Base-by-base conservation (phyloP, 2,329 filamentous ascomycete genomes). In the Botrytis cinerea region DNA sequence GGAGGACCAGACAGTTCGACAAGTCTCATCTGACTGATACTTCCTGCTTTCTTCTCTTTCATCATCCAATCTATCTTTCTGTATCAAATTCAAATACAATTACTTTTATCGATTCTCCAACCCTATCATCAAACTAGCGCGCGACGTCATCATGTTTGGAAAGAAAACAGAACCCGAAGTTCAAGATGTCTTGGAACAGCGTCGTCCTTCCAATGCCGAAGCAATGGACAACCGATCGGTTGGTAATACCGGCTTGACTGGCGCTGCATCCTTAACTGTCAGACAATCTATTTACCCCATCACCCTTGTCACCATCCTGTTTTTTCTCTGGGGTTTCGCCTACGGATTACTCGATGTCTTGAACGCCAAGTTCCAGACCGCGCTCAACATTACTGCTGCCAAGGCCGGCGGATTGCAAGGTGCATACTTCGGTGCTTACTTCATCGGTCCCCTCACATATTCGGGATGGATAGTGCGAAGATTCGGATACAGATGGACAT, bases 331-430 rank as follows among this genome's bases (percentile, higher is more conserved):
- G 71, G 71, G 71, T 2, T 72, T 72, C 25, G 94, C 94, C 0
- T 97, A 97, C 78, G 94, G 94, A 0, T 86, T 97, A 2, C 85
- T 97, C 7, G 93, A 95, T 79, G 92, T 91, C 0, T 87, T 97
- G 51, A 97, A 97, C 80, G 75, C 77, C 12, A 78, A 79, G 63
- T 79, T 79, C 63, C 78, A 87, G 86, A 54, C 90, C 87, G 45
- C 90, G 92, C 72, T 90, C 89, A 64, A 80, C 82, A 57, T 88
- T 92, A 40, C 78, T 86, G 62, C 92, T 91, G 76, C 74, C 35
- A 86, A 87, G 85, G 4, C 88, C 0, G 84, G 93, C 8, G 90
- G 90, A 1, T 86, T 94, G 48, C 92, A 92, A 51, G 90, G 87
- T 75, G 87, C 90, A 12, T 94, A 94, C 57, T 94, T 91, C 78